phyloP scores from a whole-genome alignment of 2,329 filamentous ascomycete genomes.

The Nannizzia gypsea region DNA sequence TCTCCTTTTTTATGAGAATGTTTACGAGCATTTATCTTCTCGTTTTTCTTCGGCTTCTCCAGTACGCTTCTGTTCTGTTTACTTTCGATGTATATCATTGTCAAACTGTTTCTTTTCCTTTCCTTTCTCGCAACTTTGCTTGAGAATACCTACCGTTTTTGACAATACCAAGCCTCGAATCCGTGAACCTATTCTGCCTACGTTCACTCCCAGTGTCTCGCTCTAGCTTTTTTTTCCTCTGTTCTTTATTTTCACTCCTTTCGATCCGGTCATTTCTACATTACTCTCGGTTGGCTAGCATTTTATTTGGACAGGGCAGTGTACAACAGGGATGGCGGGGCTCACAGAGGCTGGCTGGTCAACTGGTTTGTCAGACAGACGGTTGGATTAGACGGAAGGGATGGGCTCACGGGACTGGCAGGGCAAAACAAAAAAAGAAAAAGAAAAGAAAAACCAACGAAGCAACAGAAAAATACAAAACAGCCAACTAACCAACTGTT shows the following conservation, averaged over 20 bases:
- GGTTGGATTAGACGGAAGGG: background rate
- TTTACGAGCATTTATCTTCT: background rate
- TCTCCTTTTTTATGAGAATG: background rate
- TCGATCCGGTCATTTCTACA: background rate
- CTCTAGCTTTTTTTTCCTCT: background rate
- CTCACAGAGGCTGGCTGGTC: background rate
- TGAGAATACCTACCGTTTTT: background rate
- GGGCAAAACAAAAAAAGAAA: background rate
- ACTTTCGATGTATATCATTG: background rate
- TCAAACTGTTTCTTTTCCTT: background rate
- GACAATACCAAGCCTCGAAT: background rate
- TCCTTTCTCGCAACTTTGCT: background rate
- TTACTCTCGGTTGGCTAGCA: background rate
- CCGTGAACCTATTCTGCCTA: background rate
- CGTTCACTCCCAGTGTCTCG: background rate
- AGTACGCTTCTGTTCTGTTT: background rate
- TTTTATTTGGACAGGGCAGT: background rate
- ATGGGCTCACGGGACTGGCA: background rate
- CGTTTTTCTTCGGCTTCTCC: background rate
- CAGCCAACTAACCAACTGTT: background rate
- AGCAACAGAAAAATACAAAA: background rate
- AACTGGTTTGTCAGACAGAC: background rate
- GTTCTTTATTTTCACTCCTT: background rate
- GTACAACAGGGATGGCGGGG: background rate
- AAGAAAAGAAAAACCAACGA: background rate